Percentiles rank a stretch among this genome's conserved stretches.
phyloP scores from a whole-genome alignment of 768 basidiomycete species.

The Hypholoma sublateritium region DNA sequence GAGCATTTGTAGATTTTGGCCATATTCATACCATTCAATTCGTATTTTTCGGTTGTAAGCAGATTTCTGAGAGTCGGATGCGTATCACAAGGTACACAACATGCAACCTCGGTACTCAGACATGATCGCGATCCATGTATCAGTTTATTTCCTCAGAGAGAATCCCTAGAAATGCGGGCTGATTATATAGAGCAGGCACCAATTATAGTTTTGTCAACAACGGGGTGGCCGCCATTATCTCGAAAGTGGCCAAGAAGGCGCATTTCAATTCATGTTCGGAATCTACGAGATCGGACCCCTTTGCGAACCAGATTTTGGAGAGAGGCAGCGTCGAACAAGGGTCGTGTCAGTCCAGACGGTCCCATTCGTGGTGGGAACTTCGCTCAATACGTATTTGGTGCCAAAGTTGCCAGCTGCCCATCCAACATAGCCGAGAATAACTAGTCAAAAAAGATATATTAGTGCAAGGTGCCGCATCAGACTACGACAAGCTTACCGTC shows the following conservation, averaged over 20 bases:
- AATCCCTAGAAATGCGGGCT: too few species aligned
- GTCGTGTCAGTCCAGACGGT: constrained; percentile 38
- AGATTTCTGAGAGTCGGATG: too few species aligned
- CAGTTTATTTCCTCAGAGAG: too few species aligned
- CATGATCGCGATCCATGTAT: too few species aligned
- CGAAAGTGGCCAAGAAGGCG: neutral
- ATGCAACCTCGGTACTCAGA: too few species aligned
- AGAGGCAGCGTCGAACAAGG: constrained; percentile 33
- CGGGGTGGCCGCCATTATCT: neutral
- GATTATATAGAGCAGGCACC: too few species aligned
- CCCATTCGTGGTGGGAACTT: constrained; percentile 25
- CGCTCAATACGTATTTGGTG: constrained; percentile 33
- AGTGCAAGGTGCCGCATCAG: neutral
- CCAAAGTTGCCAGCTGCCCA: constrained; percentile 63
- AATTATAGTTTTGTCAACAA: too few species aligned
- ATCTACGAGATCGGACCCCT: constrained; percentile 15
- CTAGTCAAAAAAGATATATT: constrained; percentile 19
- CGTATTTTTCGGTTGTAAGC: too few species aligned
- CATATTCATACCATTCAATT: too few species aligned
- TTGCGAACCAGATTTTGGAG: constrained; percentile 23
- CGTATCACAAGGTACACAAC: too few species aligned
- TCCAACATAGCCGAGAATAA: constrained; percentile 53
- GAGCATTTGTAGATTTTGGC: too few species aligned
- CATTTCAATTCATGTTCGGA: too few species aligned
- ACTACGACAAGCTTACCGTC: constrained; percentile 30